Evolutionary conservation across 2,329 filamentous ascomycete species (phyloP).

Genomic region (Coniochaeta sp.): DNA sequence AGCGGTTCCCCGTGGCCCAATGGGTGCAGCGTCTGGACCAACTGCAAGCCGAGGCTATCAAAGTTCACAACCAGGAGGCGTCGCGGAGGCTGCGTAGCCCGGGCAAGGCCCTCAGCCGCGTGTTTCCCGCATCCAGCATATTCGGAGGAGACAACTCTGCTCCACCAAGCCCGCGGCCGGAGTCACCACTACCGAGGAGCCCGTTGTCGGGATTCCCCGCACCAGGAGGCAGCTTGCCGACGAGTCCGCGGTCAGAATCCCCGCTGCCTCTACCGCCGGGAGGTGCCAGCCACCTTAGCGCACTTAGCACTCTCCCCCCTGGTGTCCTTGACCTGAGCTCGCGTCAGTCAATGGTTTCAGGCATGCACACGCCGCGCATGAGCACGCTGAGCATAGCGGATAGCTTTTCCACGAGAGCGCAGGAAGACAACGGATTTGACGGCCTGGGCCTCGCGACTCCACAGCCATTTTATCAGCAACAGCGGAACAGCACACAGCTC

Average conservation of each 20-base stretch:
- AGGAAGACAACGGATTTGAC: neutral
- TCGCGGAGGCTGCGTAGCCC: constrained; percentile 9
- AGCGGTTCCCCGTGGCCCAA: constrained; percentile 60
- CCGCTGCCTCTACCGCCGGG: constrained; percentile 1
- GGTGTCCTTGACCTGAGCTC: constrained; percentile 1
- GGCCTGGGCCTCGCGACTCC: neutral
- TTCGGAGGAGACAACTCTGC: neutral
- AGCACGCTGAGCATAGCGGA: constrained; percentile 1
- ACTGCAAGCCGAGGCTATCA: constrained; percentile 53
- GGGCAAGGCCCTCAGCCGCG: constrained; percentile 7
- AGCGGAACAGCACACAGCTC: constrained; percentile 10
- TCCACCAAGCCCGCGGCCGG: neutral
- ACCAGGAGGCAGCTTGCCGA: neutral
- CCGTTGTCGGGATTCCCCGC: neutral
- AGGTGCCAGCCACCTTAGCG: neutral
- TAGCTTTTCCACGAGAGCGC: neutral
- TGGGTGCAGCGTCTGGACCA: constrained; percentile 60
- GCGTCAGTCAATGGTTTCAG: neutral
- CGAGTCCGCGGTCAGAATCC: neutral
- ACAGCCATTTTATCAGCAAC: constrained; percentile 5
- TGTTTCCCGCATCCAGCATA: constrained; percentile 8
- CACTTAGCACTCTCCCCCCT: neutral
- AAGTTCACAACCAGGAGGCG: constrained; percentile 31
- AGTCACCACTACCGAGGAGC: neutral
- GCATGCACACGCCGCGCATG: neutral